Base-by-base conservation (phyloP, 192 early-diverging fungal genomes). In the Coemansia sp. region DNA sequence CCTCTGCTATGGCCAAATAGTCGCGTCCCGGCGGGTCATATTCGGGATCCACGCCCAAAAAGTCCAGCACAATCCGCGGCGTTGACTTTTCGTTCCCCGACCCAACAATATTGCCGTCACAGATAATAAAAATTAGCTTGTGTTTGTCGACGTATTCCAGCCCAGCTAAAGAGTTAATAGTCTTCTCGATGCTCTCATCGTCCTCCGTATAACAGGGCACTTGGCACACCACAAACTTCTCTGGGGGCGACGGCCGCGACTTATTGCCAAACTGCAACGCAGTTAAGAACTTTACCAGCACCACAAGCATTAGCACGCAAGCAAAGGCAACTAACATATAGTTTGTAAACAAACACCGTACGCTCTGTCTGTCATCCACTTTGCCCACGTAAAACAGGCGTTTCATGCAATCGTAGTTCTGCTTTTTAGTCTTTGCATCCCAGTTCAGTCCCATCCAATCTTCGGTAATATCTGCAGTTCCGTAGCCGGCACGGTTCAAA, bases 181-280 rank as follows among this genome's bases (percentile, higher is more conserved):
- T 95, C 72, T 93, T 90, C 14, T 85, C 77, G 14, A 97, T 84
- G 22, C 87, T 89, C 25, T 95, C 95, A 62, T 93, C 91, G 59
- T 90, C 93, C 84, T 97, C 95, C 6, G 95, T 95, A 71, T 97
- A 97, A 80, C 95, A 97, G 36, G 96, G 94, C 3, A 98, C 94
- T 71, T 95, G 91, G 65, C 90, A 91, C 74, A 98, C 93, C 51
- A 97, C 89, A 84, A 96, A 95, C 85, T 95, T 97, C 70, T 97
- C 93, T 22, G 89, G 89, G 64, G 92, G 90, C 68, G 95, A 91
- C 5, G 91, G 89, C 7, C 85, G 85, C 67, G 89, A 84, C 67
- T 78, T 84, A 21, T 87, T 71, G 21, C 84, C 80, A 11, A 96
- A 90, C 59, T 92, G 91, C 62, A 93, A 65, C 3, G 92, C 90